Base-by-base conservation (phyloP, 768 basidiomycete genomes). In the Macrolepiota albuminosa region DNA sequence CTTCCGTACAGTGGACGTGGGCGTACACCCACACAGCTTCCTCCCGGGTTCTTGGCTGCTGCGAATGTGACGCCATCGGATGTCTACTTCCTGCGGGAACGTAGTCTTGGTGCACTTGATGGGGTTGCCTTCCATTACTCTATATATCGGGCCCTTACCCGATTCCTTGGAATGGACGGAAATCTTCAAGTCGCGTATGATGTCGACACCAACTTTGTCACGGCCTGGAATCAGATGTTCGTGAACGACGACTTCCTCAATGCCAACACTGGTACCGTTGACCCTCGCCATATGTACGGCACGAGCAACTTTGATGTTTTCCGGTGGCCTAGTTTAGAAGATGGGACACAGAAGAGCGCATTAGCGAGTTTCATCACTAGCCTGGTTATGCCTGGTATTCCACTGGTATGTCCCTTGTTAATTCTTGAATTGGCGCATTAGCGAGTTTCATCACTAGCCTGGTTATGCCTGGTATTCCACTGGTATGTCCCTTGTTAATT, bases 161-260 rank as follows among this genome's bases (percentile, higher is more conserved):
- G 95, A 53, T 93, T 95, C 77, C 81, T 96, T 50, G 95, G 94
- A 56, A 95, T 96, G 93, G 95, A 97, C 69, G 95, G 95, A 67
- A 96, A 97, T 70, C 78, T 97, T 37, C 82, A 88, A 62, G 95
- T 93, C 56, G 94, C 92, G 10, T 95, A 88, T 72, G 95, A 97
- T 68, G 74, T 93, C 34, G 80, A 86, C 65, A 72, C 78, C 70
- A 92, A 96, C 73, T 94, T 96, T 67, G 77, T 95, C 73, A 88
- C 86, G 0, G 88, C 92, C 0, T 97, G 94, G 94, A 93, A 95
- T 69, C 76, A 93, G 71, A 93, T 96, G 84, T 88, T 93, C 67
- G 85, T 91, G 66, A 81, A 84, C 71, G 87, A 96, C 68, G 95
- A 97, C 67, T 87, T 96, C 66, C 61, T 96, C 54, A 95, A 96